Base-by-base conservation (phyloP, 2,329 filamentous ascomycete genomes). In the Hypoxylon sp. region DNA sequence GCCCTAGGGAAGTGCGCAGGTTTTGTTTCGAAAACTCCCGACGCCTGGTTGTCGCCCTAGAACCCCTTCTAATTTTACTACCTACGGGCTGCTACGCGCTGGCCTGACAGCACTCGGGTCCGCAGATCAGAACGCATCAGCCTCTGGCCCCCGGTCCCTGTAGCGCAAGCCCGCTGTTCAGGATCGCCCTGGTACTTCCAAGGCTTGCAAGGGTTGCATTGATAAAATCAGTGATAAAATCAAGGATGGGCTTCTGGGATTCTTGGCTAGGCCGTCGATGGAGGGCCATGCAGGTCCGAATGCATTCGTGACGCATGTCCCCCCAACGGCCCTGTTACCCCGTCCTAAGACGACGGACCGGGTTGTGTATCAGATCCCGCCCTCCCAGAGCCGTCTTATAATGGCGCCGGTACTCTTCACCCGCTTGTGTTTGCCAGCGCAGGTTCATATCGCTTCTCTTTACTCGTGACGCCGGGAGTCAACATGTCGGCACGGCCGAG, bases 401-500 rank as follows among this genome's bases (percentile, higher is more conserved):
- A 66, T 63, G 46, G 45, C 55, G 56, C 54, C 53, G 55, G 40
- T 56, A 58, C 64, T 53, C 61, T 38, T 60, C 62, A 60, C 58
- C 29, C 58, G 42, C 50, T 33, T 42, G 50, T 42, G 48, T 61
- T 64, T 49, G 56, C 48, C 48, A 65, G 58, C 63, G 61, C 49
- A 52, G 60, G 53, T 51, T 60, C 55, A 40, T 69, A 69, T 61
- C 63, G 58, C 52, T 60, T 62, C 63, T 64, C 63, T 63, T 63
- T 67, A 31, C 62, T 62, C 49, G 58, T 52, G 55, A 65, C 65
- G 58, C 55, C 63, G 43, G 61, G 56, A 63, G 52, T 51, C 58
- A 70, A 66, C n/a, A 72, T 72, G 71, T 62, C 70, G 52, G 71
- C 70, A 52, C 72, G 77, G 68, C 77, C 78, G 27, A 78, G 73